These are phyloP conservation scores for Hylodesmum podocarpum DNA, from an alignment of 306 rosid genomes.

Conservation along the genomic window DNA sequence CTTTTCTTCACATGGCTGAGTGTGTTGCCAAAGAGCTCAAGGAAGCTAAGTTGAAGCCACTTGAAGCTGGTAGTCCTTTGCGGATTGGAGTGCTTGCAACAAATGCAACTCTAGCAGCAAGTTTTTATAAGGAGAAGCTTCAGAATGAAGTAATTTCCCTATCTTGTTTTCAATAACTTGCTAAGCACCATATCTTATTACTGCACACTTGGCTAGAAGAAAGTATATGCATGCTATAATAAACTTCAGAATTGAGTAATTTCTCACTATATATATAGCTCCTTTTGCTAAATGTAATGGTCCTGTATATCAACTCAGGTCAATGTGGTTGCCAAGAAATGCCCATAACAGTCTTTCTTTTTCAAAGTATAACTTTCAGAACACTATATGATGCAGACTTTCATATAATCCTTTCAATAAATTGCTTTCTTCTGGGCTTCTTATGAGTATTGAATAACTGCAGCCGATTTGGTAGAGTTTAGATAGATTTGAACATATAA, in stretches of 20 bases:
- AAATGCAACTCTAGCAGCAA: slow-evolving; percentile 59
- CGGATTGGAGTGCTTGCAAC: slow-evolving; percentile 78
- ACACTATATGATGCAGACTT: not conserved
- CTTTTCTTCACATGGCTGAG: slow-evolving; percentile 73
- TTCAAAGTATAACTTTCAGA: not conserved
- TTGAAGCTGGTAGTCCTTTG: slow-evolving; percentile 77
- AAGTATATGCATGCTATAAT: not conserved
- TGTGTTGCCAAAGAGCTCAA: slow-evolving; percentile 81
- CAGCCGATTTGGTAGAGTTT: not conserved
- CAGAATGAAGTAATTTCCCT: slow-evolving; percentile 64
- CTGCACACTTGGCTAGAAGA: not conserved
- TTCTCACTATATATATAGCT: not conserved
- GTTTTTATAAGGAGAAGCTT: slow-evolving; percentile 77
- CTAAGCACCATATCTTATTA: slow-evolving; percentile 9
- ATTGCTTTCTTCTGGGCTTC: not conserved
- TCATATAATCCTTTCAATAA: not conserved
- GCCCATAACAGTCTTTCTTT: not conserved
- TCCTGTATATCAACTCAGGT: not conserved
- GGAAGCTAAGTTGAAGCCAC: slow-evolving; percentile 82
- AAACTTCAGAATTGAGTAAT: not conserved
- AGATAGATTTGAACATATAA: not conserved
- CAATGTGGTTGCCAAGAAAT: not conserved
- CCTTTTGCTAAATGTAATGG: not conserved
- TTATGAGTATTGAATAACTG: slow-evolving; percentile 10
- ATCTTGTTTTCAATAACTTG: not conserved